Conservation (phyloP, 2,329 filamentous ascomycete genomes). For the Chalaropsis ovoidea region DNA sequence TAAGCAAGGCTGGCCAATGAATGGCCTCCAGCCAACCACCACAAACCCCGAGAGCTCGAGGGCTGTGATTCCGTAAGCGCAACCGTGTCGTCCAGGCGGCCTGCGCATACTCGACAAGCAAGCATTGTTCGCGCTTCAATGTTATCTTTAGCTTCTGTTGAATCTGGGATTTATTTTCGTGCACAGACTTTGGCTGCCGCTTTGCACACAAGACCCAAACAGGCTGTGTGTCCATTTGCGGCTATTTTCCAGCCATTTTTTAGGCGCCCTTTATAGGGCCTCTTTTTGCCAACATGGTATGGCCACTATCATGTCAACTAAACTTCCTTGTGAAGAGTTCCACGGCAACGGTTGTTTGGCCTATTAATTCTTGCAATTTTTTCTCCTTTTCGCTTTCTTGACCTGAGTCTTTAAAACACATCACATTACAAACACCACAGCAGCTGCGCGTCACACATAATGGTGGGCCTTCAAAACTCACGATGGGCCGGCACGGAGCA, state of each 20-base stretch:
- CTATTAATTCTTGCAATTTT: not conserved
- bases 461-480: conserved; percentile 21
- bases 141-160: too few relatives aligned
- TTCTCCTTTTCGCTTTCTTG: not conserved
- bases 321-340: not conserved
- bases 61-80: too few relatives aligned
- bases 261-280: not conserved
- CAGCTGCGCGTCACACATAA: not conserved
- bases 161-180: not conserved
- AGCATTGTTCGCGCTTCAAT: too few relatives aligned
- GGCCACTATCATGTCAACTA: not conserved
- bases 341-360: not conserved
- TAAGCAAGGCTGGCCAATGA: conserved; percentile 14
- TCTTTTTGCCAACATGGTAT: not conserved
- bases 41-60: too few relatives aligned
- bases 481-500: conserved; percentile 11
- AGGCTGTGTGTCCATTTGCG: not conserved
- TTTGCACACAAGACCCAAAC: not conserved
- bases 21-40: not conserved
- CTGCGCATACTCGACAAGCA: too few relatives aligned
- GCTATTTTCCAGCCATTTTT: not conserved
- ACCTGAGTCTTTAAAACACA: not conserved
- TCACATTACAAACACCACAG: not conserved
- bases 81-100: too few relatives aligned
- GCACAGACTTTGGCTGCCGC: not conserved